Evolutionary conservation across 768 basidiomycete genomes (phyloP), one percentile per base, ranked within the genome.

Genomic region (Tubosaeta sp.): DNA sequence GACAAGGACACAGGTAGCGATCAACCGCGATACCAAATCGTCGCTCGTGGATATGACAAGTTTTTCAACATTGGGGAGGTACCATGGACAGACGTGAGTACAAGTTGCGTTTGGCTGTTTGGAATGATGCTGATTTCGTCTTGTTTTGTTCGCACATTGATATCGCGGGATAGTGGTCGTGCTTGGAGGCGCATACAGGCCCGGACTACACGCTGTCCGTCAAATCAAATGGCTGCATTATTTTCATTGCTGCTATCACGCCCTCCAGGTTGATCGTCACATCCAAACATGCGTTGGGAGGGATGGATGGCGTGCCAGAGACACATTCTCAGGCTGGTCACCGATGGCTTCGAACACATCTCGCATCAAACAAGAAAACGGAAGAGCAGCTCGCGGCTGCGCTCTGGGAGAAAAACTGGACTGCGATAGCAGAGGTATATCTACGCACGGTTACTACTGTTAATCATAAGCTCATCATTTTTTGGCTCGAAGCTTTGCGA

Each of bases 21-120:
- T 34, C 70, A 66, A 76, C 59, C 53, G 43, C 65, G 63, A 46
- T 69, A 75, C 52, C 72, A 84, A 49, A 94, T 99, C 49, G 83
- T 96, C 2, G 87, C 80, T 0, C 74, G 96, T 41, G 96, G 95
- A 0, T 98, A 99, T 65, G 96, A 98, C 74, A 99, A 99, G 73
- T 98, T 99, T 70, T 98, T 97, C 76, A 97, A 96, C 64, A 90
- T 96, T 29, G 90, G 86, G 4, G 96, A 99, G 67, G 92, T 97
- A 5, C 90, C 87, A 3, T 98, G 94, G 93, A 94, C 87, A 1
- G 83, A 84, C 50, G 95, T 95, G 63, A 59, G 89, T 73, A 7
- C 10, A n/a, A n/a, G 9, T 16, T 4, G 36, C 21, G 36, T 21
- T 39, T 29, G 8, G n/a, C n/a, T n/a, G n/a, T n/a, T n/a, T n/a